These are phyloP conservation scores for Apiotrichum sp. DNA, from an alignment of 1,284 basidiomycete species.

Conservation along the genomic window DNA sequence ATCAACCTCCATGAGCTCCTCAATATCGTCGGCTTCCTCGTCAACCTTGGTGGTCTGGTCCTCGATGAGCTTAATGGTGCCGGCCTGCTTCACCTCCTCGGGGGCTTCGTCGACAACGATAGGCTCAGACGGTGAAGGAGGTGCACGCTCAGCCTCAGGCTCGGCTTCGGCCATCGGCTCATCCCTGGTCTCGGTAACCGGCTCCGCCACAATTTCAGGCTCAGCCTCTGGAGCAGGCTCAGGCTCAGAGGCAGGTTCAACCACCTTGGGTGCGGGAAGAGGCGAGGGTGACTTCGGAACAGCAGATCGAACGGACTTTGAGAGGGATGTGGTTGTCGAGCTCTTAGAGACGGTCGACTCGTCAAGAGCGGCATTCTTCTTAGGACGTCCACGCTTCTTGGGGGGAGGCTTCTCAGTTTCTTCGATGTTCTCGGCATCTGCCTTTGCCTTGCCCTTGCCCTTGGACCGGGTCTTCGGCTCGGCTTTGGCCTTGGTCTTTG, in stretches of 20 bases:
- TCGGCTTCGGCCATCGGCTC: conserved; percentile 4
- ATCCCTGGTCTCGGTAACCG: not conserved
- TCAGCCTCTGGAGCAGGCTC: not conserved
- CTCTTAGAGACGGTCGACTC: not conserved
- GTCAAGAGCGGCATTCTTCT: conserved; percentile 8
- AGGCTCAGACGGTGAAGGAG: not conserved
- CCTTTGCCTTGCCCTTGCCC: conserved; percentile 8
- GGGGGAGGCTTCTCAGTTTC: not conserved
- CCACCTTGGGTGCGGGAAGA: not conserved
- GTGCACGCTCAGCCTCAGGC: not conserved
- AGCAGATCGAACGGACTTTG: not conserved
- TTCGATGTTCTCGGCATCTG: not conserved
- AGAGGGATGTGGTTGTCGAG: not conserved
- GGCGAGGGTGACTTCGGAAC: conserved; percentile 5
- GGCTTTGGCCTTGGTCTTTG: conserved; percentile 6
- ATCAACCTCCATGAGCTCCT: not conserved
- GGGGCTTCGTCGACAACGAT: not conserved
- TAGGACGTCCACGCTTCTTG: conserved; percentile 14
- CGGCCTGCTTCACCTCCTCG: not conserved
- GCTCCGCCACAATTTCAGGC: not conserved
- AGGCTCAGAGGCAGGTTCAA: not conserved
- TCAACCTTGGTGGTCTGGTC: too few species aligned
- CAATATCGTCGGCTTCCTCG: not conserved
- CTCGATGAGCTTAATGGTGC: too few species aligned
- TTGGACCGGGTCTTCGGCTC: conserved; percentile 18